Evolutionary conservation across 305 asterid species (phyloP).

Genomic region (Solanum hybrid): DNA sequence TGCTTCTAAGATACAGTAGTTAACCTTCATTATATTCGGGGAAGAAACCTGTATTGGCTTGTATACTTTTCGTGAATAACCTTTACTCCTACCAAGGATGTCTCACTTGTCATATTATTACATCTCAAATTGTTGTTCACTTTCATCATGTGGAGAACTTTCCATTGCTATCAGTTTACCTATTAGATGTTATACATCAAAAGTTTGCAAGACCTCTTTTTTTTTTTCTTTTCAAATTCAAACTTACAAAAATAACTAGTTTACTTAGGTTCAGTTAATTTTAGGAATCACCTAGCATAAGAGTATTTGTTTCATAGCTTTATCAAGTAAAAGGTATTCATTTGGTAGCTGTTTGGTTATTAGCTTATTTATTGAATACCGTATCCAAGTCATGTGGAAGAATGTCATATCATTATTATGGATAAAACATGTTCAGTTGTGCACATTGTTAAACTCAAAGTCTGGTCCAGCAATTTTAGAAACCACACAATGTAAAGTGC

Average conservation of each 20-base stretch:
- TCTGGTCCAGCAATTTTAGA: background rate
- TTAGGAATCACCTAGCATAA: background rate
- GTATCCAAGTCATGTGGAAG: background rate
- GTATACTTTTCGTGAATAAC: background rate
- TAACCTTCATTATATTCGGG: background rate
- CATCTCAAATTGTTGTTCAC: background rate
- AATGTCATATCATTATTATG: background rate
- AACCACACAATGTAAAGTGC: background rate
- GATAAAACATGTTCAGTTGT: background rate
- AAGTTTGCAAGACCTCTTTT: background rate
- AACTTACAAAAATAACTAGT: background rate
- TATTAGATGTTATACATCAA: background rate
- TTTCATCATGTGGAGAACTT: background rate
- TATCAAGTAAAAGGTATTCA: background rate
- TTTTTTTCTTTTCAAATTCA: background rate
- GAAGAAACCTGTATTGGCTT: background rate
- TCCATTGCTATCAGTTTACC: background rate
- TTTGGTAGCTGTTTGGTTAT: background rate
- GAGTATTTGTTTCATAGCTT: background rate
- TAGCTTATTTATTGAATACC: background rate
- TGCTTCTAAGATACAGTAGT: background rate
- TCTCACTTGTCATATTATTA: background rate
- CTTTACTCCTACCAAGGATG: background rate
- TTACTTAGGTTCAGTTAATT: background rate
- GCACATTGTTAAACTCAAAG: background rate